Base-by-base conservation (phyloP, 164 flowering plant species). In the Stephania yunnanensis region DNA sequence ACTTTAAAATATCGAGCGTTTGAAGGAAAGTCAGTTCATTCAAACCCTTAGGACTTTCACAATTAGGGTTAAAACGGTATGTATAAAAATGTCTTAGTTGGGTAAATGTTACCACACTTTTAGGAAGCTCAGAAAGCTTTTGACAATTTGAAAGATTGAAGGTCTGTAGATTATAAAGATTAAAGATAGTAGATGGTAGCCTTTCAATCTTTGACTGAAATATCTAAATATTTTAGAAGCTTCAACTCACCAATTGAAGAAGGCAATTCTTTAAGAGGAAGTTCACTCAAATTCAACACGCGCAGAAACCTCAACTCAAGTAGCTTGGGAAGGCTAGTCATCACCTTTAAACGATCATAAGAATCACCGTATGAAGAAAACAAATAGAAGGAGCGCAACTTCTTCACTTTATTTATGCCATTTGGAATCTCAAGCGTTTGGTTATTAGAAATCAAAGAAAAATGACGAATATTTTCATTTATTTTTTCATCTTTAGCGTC, bases 191-290 rank as follows among this genome's bases (percentile, higher is more conserved):
- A 15, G 3, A 2, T 11, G 66, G 52, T 4, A 30, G 20, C 17
- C 2, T 25, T 10, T 6, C 15, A 25, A 48, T 20, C 10, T 46
- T 6, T 25, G 7, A 48, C 13, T 25, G 78, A 75, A 31, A 75
- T 29, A 52, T 69, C 44, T 11, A 75, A 25, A 46, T 75, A 75
- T 46, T 69, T 69, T 29, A 69, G 42, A 71, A 10, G 58, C 31
- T 10, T 48, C 50, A 76, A 19, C 11, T 29, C 10, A 6, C 50
- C 7, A 7, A 76, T 29, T 17, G 65, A 76, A 3, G 69, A 12
- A 7, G 69, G 73, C 31, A 75, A 31, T 15, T 6, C 11, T 1
- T 69, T 63, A 36, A 36, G 42, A 36, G 42, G 42, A 36, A 36
- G 2, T 36, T 4, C 4, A 36, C 42, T 36, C 42, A 42, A 13